phyloP scores from a whole-genome alignment of 441 rosid species.

The Flueggea neowawraea region DNA sequence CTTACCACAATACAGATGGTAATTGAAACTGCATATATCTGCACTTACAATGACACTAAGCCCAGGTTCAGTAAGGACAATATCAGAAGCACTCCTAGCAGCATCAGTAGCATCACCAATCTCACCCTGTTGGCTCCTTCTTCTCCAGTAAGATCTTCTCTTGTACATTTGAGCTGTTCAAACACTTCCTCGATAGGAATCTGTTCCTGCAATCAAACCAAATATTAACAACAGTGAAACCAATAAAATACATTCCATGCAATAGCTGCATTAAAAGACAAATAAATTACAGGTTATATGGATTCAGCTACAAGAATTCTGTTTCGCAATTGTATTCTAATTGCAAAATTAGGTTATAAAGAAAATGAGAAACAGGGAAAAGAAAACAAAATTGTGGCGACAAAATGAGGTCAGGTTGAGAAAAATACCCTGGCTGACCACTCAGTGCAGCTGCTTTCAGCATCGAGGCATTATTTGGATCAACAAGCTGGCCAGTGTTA shows the following conservation, averaged over 20 bases:
- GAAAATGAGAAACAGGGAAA: too few relatives aligned
- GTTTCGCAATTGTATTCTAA: too few relatives aligned
- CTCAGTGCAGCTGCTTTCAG: too few relatives aligned
- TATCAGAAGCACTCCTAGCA: slow-evolving; percentile 87
- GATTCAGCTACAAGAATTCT: too few relatives aligned
- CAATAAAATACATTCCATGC: background rate
- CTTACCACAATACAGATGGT: slow-evolving; percentile 92
- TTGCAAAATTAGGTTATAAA: too few relatives aligned
- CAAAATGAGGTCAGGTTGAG: too few relatives aligned
- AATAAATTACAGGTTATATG: too few relatives aligned
- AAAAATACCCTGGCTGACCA: too few relatives aligned
- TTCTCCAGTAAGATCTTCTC: slow-evolving; percentile 57
- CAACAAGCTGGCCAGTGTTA: too few relatives aligned
- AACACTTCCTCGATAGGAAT: slow-evolving; percentile 93
- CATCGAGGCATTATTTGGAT: too few relatives aligned
- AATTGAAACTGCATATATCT: slow-evolving; percentile 95
- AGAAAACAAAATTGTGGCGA: too few relatives aligned
- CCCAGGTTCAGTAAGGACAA: slow-evolving; percentile 90
- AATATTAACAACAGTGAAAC: background rate
- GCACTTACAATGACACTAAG: slow-evolving; percentile 87
- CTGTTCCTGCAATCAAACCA: slow-evolving; percentile 41
- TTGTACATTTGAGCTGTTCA: slow-evolving; percentile 75
- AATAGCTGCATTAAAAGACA: too few relatives aligned
- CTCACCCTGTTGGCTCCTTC: slow-evolving; percentile 58
- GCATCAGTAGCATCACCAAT: slow-evolving; percentile 69